phyloP scores from a whole-genome alignment of 257 asterid genomes.

The Nemophila menziesii region DNA sequence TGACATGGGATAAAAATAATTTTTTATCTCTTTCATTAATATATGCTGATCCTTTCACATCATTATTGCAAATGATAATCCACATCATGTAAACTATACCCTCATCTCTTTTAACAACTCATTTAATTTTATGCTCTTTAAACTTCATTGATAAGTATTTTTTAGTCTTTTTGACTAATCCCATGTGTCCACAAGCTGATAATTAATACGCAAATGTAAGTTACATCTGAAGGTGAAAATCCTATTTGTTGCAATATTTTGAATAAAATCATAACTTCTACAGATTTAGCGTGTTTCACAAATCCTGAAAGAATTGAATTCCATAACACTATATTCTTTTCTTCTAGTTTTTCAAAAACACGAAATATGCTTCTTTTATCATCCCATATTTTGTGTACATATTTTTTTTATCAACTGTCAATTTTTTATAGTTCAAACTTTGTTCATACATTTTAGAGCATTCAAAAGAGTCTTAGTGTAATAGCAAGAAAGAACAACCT shows the following conservation, averaged over 20 bases:
- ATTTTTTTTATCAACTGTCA: conserved; percentile 59
- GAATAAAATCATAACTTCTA: conserved; percentile 68
- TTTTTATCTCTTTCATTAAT: too few relatives aligned
- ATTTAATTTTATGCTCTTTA: conserved; percentile 46
- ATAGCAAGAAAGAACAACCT: too few relatives aligned
- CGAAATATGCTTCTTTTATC: conserved; percentile 45
- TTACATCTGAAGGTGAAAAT: conserved; percentile 44
- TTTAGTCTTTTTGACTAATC: conserved; percentile 57
- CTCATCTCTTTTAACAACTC: too few relatives aligned
- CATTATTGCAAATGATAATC: too few relatives aligned
- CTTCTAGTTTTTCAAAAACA: conserved; percentile 41
- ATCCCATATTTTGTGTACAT: conserved; percentile 82
- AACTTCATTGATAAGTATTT: conserved; percentile 58
- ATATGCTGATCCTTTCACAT: too few relatives aligned
- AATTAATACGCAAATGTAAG: conserved; percentile 60
- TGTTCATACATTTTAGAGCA: too few relatives aligned
- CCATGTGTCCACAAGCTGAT: conserved; percentile 86
- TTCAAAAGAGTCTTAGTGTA: too few relatives aligned
- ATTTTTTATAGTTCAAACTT: too few relatives aligned
- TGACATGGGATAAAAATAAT: too few relatives aligned
- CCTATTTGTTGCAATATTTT: too few relatives aligned
- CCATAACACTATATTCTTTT: conserved; percentile 58
- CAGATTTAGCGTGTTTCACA: conserved; percentile 52
- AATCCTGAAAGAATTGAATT: conserved; percentile 81
- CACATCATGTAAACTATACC: too few relatives aligned